Evolutionary conservation across 1,284 basidiomycete genomes (phyloP).

Genomic region (Sutorius eximius): DNA sequence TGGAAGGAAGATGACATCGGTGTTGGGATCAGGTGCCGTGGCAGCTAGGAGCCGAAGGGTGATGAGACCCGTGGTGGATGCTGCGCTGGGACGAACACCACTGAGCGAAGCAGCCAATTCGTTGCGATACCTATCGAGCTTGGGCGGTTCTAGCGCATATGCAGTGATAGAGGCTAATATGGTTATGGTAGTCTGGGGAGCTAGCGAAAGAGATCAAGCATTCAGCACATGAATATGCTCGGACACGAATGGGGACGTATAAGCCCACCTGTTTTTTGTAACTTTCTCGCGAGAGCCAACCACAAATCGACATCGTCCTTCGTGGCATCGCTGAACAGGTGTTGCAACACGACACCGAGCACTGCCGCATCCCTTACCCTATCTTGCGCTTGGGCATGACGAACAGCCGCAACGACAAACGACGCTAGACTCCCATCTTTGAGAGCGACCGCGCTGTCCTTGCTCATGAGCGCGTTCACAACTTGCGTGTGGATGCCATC

Average conservation of each 20-base stretch:
- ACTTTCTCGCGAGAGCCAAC: conserved; percentile 63
- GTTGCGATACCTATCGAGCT: conserved; percentile 84
- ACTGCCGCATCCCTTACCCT: conserved; percentile 55
- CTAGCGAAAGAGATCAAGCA: conserved; percentile 38
- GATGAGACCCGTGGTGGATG: conserved; percentile 68
- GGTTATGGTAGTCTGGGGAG: conserved; percentile 64
- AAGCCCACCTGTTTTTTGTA: conserved; percentile 57
- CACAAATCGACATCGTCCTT: conserved; percentile 73
- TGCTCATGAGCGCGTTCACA: conserved; percentile 22
- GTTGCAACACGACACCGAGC: conserved; percentile 58
- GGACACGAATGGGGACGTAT: background rate
- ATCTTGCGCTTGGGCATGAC: conserved; percentile 42
- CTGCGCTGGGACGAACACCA: conserved; percentile 64
- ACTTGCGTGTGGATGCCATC: conserved; percentile 26
- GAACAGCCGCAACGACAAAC: conserved; percentile 47
- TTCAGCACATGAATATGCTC: conserved; percentile 3
- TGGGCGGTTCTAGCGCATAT: conserved; percentile 66
- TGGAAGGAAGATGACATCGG: conserved; percentile 83
- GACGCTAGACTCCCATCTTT: conserved; percentile 35
- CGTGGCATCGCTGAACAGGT: conserved; percentile 60
- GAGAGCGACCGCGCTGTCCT: conserved; percentile 26
- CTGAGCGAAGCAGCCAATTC: conserved; percentile 82
- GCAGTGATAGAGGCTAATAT: conserved; percentile 64
- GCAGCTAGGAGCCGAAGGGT: conserved; percentile 73
- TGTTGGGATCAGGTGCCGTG: conserved; percentile 76